phyloP scores from a whole-genome alignment of 129 eudicot species.

The Tagetes patula region DNA sequence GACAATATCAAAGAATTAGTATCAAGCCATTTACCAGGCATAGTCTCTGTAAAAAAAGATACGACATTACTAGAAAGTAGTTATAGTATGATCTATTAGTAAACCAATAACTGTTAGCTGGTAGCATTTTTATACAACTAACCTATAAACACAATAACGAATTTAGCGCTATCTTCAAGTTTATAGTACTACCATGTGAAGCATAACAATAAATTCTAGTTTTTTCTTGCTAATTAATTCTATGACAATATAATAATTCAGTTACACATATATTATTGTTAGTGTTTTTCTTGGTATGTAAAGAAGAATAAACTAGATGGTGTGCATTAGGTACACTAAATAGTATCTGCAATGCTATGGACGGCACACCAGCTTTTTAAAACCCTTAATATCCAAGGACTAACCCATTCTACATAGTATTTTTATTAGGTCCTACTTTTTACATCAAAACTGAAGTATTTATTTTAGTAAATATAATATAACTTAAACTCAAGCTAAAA shows the following conservation, averaged over 20 bases:
- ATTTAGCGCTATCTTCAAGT: background rate
- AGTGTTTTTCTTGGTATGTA: background rate
- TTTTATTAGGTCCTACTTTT: background rate
- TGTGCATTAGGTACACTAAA: background rate
- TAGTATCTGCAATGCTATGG: background rate
- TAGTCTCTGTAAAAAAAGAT: too few species aligned
- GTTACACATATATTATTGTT: background rate
- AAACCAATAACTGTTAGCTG: background rate
- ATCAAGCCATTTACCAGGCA: too few species aligned
- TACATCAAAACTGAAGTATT: background rate
- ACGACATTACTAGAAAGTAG: background rate
- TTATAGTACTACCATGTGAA: background rate
- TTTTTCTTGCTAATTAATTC: background rate
- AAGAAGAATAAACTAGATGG: background rate
- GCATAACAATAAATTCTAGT: background rate
- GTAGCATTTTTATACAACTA: background rate
- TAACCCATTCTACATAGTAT: background rate
- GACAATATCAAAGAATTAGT: too few species aligned
- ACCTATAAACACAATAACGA: background rate
- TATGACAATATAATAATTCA: slow-evolving; percentile 1
- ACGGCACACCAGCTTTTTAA: background rate
- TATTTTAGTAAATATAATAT: background rate
- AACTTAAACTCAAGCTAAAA: background rate
- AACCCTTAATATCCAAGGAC: background rate
- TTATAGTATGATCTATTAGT: background rate